These are phyloP conservation scores for Warburgia ugandensis DNA, from an alignment of 164 flowering plant genomes.

Conservation along the genomic window DNA sequence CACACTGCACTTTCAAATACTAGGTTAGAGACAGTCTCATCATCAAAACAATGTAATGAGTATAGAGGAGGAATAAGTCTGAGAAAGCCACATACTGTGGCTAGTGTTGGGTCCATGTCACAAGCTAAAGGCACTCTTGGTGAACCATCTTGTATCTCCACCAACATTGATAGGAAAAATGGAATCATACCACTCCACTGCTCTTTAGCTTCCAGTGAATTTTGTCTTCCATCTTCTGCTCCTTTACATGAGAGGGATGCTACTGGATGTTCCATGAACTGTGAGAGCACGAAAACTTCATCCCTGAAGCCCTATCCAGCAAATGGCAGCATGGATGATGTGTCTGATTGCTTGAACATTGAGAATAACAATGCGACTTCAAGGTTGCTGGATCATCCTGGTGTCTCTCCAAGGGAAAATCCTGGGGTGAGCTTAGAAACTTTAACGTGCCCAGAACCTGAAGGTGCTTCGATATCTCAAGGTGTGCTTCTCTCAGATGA, in stretches of 20 bases:
- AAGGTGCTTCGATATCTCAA: background rate
- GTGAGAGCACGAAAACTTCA: background rate
- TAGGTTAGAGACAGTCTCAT: background rate
- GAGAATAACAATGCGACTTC: background rate
- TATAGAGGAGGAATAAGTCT: background rate
- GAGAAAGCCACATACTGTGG: background rate
- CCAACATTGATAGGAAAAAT: background rate
- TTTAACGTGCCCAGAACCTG: too few relatives aligned
- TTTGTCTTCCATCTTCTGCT: background rate
- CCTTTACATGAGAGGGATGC: background rate
- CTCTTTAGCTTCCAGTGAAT: background rate
- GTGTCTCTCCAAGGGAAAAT: too few relatives aligned
- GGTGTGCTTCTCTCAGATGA: background rate
- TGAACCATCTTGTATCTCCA: constrained; percentile 1
- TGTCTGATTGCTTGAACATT: background rate
- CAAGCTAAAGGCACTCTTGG: background rate
- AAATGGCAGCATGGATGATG: background rate
- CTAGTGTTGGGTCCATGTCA: background rate
- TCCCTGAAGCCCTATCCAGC: background rate
- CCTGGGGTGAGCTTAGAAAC: too few relatives aligned
- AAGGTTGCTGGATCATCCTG: background rate
- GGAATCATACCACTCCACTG: background rate
- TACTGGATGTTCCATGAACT: background rate
- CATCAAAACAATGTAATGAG: background rate
- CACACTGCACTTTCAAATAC: background rate